Evolutionary conservation across 2,329 filamentous ascomycete genomes (phyloP), one percentile per base, ranked within the genome.

Genomic region (Zymoseptoria passerinii): DNA sequence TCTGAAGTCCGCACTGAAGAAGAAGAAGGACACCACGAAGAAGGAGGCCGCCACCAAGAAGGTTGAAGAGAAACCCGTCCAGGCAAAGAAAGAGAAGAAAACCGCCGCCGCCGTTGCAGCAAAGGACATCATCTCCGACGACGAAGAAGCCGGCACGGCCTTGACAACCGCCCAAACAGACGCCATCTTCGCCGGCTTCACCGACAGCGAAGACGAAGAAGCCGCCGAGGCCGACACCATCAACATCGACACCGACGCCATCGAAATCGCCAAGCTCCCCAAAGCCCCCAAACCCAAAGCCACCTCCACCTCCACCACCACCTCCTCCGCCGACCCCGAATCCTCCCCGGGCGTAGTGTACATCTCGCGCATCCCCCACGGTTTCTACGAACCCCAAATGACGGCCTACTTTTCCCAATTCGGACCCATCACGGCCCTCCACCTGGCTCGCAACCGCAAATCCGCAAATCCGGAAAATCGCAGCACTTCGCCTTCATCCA

Each of bases 371-470:
- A 87, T 96, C 60, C 92, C 92, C 48, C 90, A 94, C 76, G 89
- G 94, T 76, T 99, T 99, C 83, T 97, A 92, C 80, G 94, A 99
- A 77, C 84, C 91, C 69, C 88, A 97, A 77, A 95, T 99, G 88
- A 85, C 84, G 67, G 85, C 86, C 64, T 99, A 97, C 80, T 95
- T 97, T 72, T 83, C 85, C 56, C 94, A 99, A 74, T 99, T 99
- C 67, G 94, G 94, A 66, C 79, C 83, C 13, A 90, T 99, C 68
- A 83, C 80, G 55, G 85, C 80, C 57, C 81, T 96, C 58, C 86
- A 92, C 63, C 81, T 99, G 50, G 94, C 91, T 28, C 87, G 94
- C 68, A 97, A 96, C 80, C 90, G 89, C 75, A 88, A 88, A 74
- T 97, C 80, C 90, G 89, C 75, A 88, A 88, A 74, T 97, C 92